Conservation (phyloP, 768 basidiomycete genomes). For the Lepiota brunneoincarnata region DNA sequence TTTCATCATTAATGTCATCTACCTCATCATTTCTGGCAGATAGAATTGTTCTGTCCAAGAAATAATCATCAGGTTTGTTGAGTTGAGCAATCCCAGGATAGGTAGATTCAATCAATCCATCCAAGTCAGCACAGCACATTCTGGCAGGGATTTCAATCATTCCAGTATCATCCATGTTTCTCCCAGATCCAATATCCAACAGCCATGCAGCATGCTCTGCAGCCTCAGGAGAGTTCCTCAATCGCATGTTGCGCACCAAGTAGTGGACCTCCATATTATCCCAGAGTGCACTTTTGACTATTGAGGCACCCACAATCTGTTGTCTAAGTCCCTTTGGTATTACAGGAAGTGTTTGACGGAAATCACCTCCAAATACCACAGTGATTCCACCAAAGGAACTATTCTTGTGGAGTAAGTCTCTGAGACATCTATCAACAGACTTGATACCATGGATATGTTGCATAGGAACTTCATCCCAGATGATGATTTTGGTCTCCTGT, state of each 20-base stretch:
- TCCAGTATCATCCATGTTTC: not conserved
- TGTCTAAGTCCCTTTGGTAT: no score
- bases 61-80: not conserved
- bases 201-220: not conserved
- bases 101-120: not conserved
- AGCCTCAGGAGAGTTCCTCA: no score
- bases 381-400: not conserved
- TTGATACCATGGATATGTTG: no score
- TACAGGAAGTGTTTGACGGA: no score
- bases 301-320: no score
- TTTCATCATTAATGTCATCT: not conserved
- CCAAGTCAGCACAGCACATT: not conserved
- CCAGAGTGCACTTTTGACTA: no score
- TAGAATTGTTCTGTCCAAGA: not conserved
- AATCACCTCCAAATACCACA: not conserved
- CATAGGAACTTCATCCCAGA: no score
- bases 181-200: not conserved
- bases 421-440: not conserved
- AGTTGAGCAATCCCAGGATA: not conserved
- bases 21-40: not conserved
- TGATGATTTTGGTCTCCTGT: no score
- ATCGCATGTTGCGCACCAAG: no score
- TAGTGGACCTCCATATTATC: no score
- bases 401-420: not conserved
- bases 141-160: not conserved